Conservation (phyloP, 768 basidiomycete species). For the Tulasnella sp. region DNA sequence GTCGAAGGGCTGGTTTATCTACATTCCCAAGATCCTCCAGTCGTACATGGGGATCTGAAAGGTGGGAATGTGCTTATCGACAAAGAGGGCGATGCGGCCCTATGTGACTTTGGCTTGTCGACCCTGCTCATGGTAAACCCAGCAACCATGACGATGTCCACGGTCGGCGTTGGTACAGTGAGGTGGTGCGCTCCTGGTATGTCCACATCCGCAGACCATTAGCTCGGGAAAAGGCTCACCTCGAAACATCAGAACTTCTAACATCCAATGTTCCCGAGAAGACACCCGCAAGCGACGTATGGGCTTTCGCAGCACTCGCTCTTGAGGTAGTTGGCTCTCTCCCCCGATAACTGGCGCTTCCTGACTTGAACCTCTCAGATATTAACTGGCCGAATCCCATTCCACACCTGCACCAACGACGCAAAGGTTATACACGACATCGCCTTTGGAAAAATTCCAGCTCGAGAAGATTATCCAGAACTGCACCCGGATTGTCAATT, state of each 20-base stretch:
- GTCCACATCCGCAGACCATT: neutral
- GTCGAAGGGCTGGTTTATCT: slow-evolving; percentile 15
- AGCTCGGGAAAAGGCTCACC: neutral
- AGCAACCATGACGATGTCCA: neutral
- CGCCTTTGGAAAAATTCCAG: slow-evolving; percentile 1
- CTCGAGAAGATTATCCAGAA: slow-evolving; percentile 14
- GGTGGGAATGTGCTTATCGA: slow-evolving; percentile 16
- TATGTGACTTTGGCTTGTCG: slow-evolving; percentile 17
- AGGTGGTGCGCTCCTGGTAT: slow-evolving; percentile 19
- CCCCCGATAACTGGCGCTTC: neutral
- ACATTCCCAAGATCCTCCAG: slow-evolving; percentile 8
- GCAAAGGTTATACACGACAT: slow-evolving; percentile 1
- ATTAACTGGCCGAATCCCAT: slow-evolving; percentile 11
- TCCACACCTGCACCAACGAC: slow-evolving; percentile 10
- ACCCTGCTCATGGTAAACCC: slow-evolving; percentile 9
- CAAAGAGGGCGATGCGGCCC: slow-evolving; percentile 2
- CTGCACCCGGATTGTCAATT: neutral
- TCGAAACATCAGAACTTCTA: neutral
- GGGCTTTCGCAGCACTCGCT: slow-evolving; percentile 11
- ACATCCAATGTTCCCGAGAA: neutral
- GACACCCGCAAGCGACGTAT: slow-evolving; percentile 14
- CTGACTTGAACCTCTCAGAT: neutral
- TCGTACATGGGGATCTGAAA: slow-evolving; percentile 20
- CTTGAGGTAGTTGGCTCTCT: neutral
- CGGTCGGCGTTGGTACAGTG: neutral